phyloP scores from a whole-genome alignment of 2,329 filamentous ascomycete species.

The Aspergillus thermomutatus region DNA sequence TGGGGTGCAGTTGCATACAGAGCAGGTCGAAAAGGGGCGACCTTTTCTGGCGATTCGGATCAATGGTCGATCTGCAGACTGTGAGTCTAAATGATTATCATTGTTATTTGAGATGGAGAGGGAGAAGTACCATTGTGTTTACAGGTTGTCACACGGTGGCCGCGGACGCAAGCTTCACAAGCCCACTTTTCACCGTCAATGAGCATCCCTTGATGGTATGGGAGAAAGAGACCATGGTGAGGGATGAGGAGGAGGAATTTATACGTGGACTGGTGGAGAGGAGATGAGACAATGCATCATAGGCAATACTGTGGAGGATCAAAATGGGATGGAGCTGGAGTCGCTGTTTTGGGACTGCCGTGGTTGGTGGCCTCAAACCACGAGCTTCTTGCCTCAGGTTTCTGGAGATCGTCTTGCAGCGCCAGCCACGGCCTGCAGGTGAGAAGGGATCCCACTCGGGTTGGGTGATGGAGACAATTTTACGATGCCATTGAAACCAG shows the following conservation, averaged over 20 bases:
- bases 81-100: too few relatives aligned
- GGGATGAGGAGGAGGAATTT: slow-evolving; percentile 15
- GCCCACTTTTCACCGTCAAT: slow-evolving; percentile 95
- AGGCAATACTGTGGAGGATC: slow-evolving; percentile 6
- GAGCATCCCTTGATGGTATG: slow-evolving; percentile 55
- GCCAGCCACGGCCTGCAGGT: neutral
- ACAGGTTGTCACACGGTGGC: slow-evolving; percentile 95
- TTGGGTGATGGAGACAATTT: neutral
- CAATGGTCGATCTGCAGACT: slow-evolving; percentile 85
- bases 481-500: neutral
- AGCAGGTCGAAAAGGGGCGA: slow-evolving; percentile 90
- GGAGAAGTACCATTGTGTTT: slow-evolving; percentile 71
- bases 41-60: slow-evolving; percentile 97
- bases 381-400: neutral
- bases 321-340: slow-evolving; percentile 4
- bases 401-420: neutral
- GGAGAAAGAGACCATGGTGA: slow-evolving; percentile 5
- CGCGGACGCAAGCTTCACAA: slow-evolving; percentile 93
- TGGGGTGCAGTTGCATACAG: slow-evolving; percentile 78
- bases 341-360: too few relatives aligned
- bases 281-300: neutral
- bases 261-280: slow-evolving; percentile 12
- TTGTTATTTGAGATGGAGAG: neutral
- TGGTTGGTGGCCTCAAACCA: neutral
- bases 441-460: neutral